Evolutionary conservation across 208 protist species (phyloP).

Genomic region (Naegleria fowleri): DNA sequence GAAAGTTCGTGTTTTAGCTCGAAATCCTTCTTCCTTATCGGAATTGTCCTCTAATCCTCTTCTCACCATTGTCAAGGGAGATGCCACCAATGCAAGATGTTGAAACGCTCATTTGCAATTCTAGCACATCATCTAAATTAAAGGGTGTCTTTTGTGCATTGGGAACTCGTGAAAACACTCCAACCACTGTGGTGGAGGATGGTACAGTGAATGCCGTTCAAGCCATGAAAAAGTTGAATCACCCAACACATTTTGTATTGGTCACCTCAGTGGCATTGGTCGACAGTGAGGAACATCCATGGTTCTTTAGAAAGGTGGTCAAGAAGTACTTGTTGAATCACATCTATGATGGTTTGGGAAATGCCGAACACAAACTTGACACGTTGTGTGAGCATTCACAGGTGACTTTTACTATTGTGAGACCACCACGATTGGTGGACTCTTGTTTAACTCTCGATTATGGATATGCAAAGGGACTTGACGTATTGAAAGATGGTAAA

Average conservation of each 20-base stretch:
- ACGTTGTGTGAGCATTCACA: background rate
- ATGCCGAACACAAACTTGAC: background rate
- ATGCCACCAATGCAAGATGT: background rate
- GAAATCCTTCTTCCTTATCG: background rate
- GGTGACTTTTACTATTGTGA: background rate
- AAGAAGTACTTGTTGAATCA: background rate
- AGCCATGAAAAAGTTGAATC: background rate
- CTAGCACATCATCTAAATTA: no score
- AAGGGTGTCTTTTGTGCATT: background rate
- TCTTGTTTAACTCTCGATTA: background rate
- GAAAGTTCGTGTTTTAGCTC: background rate
- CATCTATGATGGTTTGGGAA: background rate
- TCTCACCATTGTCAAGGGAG: background rate
- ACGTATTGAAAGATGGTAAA: background rate
- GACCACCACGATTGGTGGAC: background rate
- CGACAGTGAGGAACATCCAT: background rate
- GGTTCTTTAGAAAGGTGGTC: background rate
- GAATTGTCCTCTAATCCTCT: background rate
- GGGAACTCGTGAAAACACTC: background rate
- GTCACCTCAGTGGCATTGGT: background rate
- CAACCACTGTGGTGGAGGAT: background rate
- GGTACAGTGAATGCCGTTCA: background rate
- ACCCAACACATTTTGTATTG: background rate
- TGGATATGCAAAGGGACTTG: background rate
- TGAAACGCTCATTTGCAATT: background rate